These are phyloP conservation scores for Limnomonas spitsbergensis DNA, from an alignment of 139 green algal species.

Conservation along the genomic window DNA sequence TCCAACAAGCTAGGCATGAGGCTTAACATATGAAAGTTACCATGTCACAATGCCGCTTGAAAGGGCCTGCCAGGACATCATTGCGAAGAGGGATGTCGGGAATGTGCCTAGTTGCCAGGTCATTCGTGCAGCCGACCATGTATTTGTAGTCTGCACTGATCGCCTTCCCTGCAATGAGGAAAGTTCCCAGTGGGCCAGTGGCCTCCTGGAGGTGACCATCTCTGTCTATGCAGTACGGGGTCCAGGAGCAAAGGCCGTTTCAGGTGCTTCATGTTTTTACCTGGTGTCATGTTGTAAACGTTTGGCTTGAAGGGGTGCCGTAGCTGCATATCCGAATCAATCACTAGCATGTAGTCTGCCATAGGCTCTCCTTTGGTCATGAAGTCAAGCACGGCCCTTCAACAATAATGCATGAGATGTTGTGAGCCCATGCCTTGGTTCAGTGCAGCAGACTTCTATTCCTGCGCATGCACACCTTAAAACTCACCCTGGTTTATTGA, in stretches of 20 bases:
- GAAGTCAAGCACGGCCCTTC: slow-evolving; percentile 18
- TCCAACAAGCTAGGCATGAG: no score
- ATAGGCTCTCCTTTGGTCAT: slow-evolving; percentile 6
- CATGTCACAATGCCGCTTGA: slow-evolving; percentile 43
- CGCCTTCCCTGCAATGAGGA: slow-evolving; percentile 38
- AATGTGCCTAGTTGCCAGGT: slow-evolving; percentile 60
- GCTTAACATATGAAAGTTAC: no score
- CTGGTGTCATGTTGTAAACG: slow-evolving; percentile 33
- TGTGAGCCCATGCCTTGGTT: no score
- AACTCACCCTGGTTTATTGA: slow-evolving; percentile 69
- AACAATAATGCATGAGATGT: no score
- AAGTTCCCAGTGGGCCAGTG: no score
- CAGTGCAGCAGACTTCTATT: no score
- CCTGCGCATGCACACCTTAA: no score
- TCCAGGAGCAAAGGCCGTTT: no score
- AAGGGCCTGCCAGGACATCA: slow-evolving; percentile 60
- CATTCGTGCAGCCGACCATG: slow-evolving; percentile 57
- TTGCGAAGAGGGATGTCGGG: slow-evolving; percentile 58
- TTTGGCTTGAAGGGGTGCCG: slow-evolving; percentile 45
- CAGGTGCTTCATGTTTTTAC: no score
- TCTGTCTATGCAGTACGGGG: no score
- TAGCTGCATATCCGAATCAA: slow-evolving; percentile 51
- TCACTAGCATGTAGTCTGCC: slow-evolving; percentile 17
- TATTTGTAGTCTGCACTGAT: slow-evolving; percentile 42
- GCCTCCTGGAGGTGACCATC: no score